Conservation (phyloP, 768 basidiomycete genomes). For the Astraeus odoratus region DNA sequence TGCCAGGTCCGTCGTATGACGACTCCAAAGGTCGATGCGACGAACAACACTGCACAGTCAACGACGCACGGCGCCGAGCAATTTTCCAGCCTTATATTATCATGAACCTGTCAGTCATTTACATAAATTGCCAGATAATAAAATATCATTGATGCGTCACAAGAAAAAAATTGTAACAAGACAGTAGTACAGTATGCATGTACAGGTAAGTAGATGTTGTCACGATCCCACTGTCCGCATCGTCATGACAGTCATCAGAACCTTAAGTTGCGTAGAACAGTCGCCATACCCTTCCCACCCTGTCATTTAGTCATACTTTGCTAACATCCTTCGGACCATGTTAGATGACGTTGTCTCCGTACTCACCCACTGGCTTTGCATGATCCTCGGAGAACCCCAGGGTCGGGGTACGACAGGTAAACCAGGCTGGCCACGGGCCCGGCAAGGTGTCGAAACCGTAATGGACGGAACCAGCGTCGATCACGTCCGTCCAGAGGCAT, state of each 20-base stretch:
- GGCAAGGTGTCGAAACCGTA: neutral
- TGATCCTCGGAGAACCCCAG: slow-evolving; percentile 1
- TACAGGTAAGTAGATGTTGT: too few species aligned
- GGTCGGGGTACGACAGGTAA: too few species aligned
- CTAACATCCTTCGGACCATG: too few species aligned
- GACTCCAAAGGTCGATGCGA: too few species aligned
- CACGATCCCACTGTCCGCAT: too few species aligned
- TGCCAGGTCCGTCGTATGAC: neutral
- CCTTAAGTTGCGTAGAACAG: neutral
- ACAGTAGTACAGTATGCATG: neutral
- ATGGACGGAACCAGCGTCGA: neutral
- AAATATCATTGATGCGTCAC: neutral
- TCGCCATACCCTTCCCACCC: neutral
- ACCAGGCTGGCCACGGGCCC: too few species aligned
- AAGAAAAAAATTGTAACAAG: neutral
- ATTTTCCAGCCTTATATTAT: neutral
- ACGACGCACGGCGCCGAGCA: neutral
- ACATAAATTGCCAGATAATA: neutral
- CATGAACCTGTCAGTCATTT: neutral
- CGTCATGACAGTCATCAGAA: slow-evolving; percentile 2
- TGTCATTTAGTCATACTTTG: too few species aligned
- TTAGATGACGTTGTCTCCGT: too few species aligned
- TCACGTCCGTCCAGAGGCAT: too few species aligned
- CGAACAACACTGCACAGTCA: neutral
- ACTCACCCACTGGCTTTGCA: neutral